These are phyloP conservation scores for Zoysia japonica DNA, from an alignment of 176 grass and related monocot species.

Conservation along the genomic window DNA sequence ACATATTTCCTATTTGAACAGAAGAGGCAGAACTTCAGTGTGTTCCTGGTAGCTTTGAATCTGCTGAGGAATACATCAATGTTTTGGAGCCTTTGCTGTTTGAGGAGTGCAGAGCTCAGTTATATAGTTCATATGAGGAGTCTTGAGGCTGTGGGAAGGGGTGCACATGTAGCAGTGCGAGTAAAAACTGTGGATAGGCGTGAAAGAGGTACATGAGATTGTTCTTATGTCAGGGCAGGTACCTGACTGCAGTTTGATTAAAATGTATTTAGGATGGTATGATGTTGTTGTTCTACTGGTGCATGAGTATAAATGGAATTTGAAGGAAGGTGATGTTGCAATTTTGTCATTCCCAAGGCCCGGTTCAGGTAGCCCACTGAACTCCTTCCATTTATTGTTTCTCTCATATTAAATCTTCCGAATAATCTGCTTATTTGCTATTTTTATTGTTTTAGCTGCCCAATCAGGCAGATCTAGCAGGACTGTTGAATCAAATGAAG, in stretches of 20 bases:
- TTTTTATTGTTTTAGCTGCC: slow-evolving; percentile 40
- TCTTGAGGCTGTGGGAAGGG: slow-evolving; percentile 71
- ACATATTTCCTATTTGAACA: slow-evolving; percentile 48
- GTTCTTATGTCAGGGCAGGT: slow-evolving; percentile 6
- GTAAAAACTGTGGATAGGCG: slow-evolving; percentile 85
- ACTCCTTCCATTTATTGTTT: slow-evolving; percentile 18
- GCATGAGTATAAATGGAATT: slow-evolving; percentile 94
- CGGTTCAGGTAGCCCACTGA: slow-evolving; percentile 67
- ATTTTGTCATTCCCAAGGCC: slow-evolving; percentile 75
- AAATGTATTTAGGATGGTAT: slow-evolving; percentile 76
- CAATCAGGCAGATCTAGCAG: slow-evolving; percentile 83
- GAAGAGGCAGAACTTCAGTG: slow-evolving; percentile 90
- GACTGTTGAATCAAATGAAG: slow-evolving; percentile 55
- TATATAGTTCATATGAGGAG: slow-evolving; percentile 94
- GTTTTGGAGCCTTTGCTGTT: slow-evolving; percentile 99
- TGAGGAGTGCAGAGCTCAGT: slow-evolving; percentile 97
- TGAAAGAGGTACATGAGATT: slow-evolving; percentile 72
- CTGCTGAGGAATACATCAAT: slow-evolving; percentile 85
- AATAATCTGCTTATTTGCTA: slow-evolving; percentile 10
- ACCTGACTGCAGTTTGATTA: slow-evolving; percentile 23
- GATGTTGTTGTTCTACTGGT: slow-evolving; percentile 77
- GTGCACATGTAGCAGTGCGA: slow-evolving; percentile 77
- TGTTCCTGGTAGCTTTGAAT: slow-evolving; percentile 94
- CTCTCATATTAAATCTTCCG: not conserved
- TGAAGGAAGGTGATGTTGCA: slow-evolving; percentile 98